Conservation (phyloP, 108 stramenopile genomes). For the Fragilaria crotonensis region DNA sequence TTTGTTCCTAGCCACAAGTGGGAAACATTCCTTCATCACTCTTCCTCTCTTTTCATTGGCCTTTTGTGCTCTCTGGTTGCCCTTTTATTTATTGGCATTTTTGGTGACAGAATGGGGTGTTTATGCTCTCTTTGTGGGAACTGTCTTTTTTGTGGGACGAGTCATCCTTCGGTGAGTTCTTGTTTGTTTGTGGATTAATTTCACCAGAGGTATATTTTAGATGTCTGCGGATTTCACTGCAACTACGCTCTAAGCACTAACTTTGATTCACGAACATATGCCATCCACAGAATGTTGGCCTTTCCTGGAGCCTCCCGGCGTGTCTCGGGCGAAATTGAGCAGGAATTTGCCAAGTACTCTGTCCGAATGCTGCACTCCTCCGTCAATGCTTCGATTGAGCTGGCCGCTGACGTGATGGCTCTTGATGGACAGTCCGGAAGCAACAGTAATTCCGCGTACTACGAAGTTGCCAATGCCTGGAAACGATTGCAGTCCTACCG, state of each 20-base stretch:
- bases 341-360: conserved; percentile 73
- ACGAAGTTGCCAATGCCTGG: conserved; percentile 44
- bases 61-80: conserved; percentile 39
- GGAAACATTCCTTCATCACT: conserved; percentile 27
- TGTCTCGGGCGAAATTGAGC: conserved; percentile 64
- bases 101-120: conserved; percentile 63
- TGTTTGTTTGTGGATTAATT: background rate
- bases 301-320: conserved; percentile 74
- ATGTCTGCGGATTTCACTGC: background rate
- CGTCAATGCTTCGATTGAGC: conserved; percentile 32
- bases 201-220: background rate
- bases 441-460: background rate
- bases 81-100: conserved; percentile 41
- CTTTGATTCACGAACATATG: background rate
- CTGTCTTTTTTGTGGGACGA: conserved; percentile 42
- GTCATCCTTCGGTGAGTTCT: conserved; percentile 36
- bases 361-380: conserved; percentile 60
- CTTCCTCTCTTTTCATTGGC: conserved; percentile 27
- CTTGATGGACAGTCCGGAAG: background rate
- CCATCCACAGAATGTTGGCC: conserved; percentile 45
- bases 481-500: conserved; percentile 52
- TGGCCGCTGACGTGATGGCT: conserved; percentile 21
- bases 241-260: background rate
- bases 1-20: conserved; percentile 29
- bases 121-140: conserved; percentile 20